A percentile compares a stretch with the other conserved stretches of the same genome.
phyloP scores from a whole-genome alignment of 345 rosid genomes.

The Salix exigua region DNA sequence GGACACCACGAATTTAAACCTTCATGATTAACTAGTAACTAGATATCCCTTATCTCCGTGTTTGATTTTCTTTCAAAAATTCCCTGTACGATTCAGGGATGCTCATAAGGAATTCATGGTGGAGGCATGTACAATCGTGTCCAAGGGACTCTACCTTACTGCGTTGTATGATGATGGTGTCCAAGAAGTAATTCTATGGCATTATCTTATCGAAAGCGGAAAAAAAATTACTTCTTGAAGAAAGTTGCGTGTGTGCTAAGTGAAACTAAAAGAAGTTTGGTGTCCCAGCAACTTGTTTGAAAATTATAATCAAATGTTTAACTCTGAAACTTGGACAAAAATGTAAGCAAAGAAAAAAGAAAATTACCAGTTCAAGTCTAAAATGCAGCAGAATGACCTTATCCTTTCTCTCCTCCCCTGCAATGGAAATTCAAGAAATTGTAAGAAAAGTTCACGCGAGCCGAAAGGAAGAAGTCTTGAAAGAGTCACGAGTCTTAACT shows the following conservation, averaged over 20 bases:
- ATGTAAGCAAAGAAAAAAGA: background rate
- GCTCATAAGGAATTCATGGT: too few species aligned
- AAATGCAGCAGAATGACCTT: background rate
- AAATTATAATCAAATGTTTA: background rate
- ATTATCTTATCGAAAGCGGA: too few species aligned
- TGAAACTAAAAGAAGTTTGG: background rate
- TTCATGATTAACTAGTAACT: too few species aligned
- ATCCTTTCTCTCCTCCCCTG: background rate
- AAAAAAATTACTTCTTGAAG: background rate
- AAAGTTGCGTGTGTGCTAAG: background rate
- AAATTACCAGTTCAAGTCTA: background rate
- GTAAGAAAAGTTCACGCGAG: background rate
- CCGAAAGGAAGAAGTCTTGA: background rate
- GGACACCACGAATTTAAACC: too few species aligned
- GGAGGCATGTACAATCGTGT: background rate
- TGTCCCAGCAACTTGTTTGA: background rate
- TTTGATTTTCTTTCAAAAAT: too few species aligned
- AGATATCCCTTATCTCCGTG: too few species aligned
- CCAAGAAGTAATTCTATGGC: too few species aligned
- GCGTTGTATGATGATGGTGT: too few species aligned
- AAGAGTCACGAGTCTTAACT: background rate
- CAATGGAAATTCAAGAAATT: background rate
- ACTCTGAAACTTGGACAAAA: background rate
- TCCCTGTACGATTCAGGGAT: too few species aligned
- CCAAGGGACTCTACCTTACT: too few species aligned